phyloP scores from a whole-genome alignment of 2,329 filamentous ascomycete genomes.

The Cercospora citrullina region DNA sequence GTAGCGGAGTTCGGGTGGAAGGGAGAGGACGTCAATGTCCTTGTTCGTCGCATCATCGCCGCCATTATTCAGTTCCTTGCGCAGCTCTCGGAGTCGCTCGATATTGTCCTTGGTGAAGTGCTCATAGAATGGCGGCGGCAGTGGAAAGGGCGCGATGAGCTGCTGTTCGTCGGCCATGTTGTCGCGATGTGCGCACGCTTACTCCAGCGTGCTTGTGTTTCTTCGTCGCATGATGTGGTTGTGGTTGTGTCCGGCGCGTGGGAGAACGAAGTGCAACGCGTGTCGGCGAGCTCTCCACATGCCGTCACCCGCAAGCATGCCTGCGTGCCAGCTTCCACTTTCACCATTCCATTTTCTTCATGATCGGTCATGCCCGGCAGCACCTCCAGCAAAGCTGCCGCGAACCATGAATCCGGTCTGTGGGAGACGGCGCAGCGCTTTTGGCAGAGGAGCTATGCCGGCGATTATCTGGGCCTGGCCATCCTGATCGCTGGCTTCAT shows the following conservation, averaged over 20 bases:
- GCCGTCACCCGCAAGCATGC: not conserved
- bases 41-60: slow-evolving; percentile 15
- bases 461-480: slow-evolving; percentile 80
- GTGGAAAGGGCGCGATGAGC: slow-evolving; percentile 66
- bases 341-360: not conserved
- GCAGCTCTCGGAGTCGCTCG: slow-evolving; percentile 51
- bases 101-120: slow-evolving; percentile 79
- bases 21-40: slow-evolving; percentile 41
- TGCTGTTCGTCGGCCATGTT: slow-evolving; percentile 60
- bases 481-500: slow-evolving; percentile 69
- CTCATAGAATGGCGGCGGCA: slow-evolving; percentile 86
- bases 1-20: slow-evolving; percentile 71
- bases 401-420: slow-evolving; percentile 17
- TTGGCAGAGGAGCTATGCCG: slow-evolving; percentile 73
- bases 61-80: slow-evolving; percentile 29
- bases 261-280: not conserved
- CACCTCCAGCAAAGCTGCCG: slow-evolving; percentile 17
- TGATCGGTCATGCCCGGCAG: slow-evolving; percentile 12
- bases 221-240: not conserved
- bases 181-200: not conserved
- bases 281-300: slow-evolving; percentile 16
- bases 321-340: not conserved
- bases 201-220: not conserved
- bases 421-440: slow-evolving; percentile 29
- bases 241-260: not conserved